Conservation (phyloP, 768 basidiomycete genomes). For the Phylloporus sp. region DNA sequence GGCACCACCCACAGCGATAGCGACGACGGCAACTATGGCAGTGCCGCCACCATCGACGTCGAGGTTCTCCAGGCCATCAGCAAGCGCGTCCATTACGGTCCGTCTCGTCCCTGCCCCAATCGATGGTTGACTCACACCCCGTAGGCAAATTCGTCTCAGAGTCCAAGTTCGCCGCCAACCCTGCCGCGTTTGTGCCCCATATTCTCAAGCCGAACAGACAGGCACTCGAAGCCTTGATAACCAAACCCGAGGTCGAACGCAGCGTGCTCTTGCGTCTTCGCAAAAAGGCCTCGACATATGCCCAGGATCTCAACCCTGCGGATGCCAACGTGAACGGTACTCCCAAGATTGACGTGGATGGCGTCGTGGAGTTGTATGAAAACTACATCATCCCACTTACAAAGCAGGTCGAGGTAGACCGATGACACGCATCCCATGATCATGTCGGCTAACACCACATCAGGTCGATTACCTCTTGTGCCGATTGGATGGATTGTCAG, state of each 20-base stretch:
- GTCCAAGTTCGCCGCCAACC: conserved; percentile 88
- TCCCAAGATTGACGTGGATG: conserved; percentile 85
- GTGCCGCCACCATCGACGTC: conserved; percentile 89
- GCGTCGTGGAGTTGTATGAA: conserved; percentile 90
- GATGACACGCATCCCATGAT: conserved; percentile 18
- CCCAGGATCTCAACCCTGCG: conserved; percentile 77
- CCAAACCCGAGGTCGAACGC: conserved; percentile 94
- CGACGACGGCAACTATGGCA: conserved; percentile 98
- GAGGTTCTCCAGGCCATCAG: conserved; percentile 98
- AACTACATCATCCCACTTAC: conserved; percentile 96
- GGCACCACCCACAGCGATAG: conserved; percentile 67
- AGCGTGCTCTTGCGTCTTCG: conserved; percentile 77
- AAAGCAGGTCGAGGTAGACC: conserved; percentile 96
- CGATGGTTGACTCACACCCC: conserved; percentile 1
- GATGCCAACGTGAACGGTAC: conserved; percentile 40
- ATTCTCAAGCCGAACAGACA: conserved; percentile 75
- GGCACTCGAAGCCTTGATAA: conserved; percentile 82
- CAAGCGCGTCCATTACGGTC: conserved; percentile 97
- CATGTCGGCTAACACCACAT: neutral
- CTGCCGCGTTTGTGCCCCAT: conserved; percentile 87
- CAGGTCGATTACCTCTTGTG: conserved; percentile 96
- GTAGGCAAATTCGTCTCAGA: conserved; percentile 98
- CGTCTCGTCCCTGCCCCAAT: conserved; percentile 14
- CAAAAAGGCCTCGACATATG: conserved; percentile 79
- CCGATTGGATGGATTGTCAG: conserved; percentile 79